These are phyloP conservation scores for carrot (Daucus carota) DNA, from an alignment of 129 eudicot species.

Conservation along the genomic window DH1_v3.0 NC_030388.2:22106501-22107000, in stretches of 20 bases:
- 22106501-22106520: not conserved
- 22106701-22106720: constrained; percentile 93
- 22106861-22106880: constrained; percentile 59
- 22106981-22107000: constrained; percentile 81
- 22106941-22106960: constrained; percentile 78
- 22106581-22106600: not conserved
- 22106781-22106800: constrained; percentile 65
- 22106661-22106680: constrained; percentile 66
- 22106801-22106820: constrained; percentile 9
- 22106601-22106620: not conserved
- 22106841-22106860: constrained; percentile 1
- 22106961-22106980: constrained; percentile 85
- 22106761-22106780: constrained; percentile 93
- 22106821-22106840: not conserved
- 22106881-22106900: constrained; percentile 81
- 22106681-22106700: constrained; percentile 89
- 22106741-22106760: constrained; percentile 88
- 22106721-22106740: constrained; percentile 87
- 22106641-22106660: constrained; percentile 86
- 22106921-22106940: constrained; percentile 80
- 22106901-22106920: constrained; percentile 99
- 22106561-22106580: not conserved
- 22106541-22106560: not conserved
- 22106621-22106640: constrained; percentile 88
- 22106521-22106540: not conserved